Conservation (phyloP, 257 asterid species). For the Gentiana dahurica region DNA sequence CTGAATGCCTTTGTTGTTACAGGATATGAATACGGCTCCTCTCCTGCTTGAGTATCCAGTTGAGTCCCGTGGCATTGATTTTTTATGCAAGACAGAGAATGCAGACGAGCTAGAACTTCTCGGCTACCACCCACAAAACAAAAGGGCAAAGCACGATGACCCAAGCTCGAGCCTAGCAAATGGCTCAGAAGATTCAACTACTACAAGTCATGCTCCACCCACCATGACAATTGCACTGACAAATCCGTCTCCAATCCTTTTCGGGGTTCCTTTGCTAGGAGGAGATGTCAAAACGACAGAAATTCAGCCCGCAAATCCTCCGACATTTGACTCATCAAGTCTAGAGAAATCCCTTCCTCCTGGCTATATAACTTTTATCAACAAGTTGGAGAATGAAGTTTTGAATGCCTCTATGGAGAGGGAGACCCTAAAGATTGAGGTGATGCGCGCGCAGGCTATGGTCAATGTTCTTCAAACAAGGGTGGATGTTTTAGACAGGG, state of each 20-base stretch:
- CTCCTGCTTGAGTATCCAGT: too few species aligned
- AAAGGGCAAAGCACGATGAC: conserved; percentile 37
- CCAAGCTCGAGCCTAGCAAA: conserved; percentile 76
- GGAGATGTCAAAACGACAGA: conserved; percentile 33
- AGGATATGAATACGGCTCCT: conserved; percentile 28
- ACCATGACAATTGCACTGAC: conserved; percentile 48
- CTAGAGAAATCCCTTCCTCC: conserved; percentile 96
- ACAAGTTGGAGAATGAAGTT: conserved; percentile 76
- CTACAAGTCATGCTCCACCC: conserved; percentile 48
- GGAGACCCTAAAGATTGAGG: conserved; percentile 82
- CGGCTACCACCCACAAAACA: conserved; percentile 20
- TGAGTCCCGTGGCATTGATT: too few species aligned
- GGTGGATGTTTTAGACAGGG: conserved; percentile 49
- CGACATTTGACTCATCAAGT: conserved; percentile 76
- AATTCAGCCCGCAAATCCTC: conserved; percentile 25
- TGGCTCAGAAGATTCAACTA: conserved; percentile 83
- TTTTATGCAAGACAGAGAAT: too few species aligned
- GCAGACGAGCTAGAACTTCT: too few species aligned
- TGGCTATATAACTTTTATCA: conserved; percentile 63
- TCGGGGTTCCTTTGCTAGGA: conserved; percentile 47
- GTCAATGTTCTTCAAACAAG: conserved; percentile 80
- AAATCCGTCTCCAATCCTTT: conserved; percentile 35
- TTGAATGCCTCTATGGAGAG: conserved; percentile 79
- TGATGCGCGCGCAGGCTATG: conserved; percentile 95
- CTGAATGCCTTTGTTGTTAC: too few species aligned